Evolutionary conservation across 306 rosid species (phyloP), one percentile per base, ranked within the genome.

Genomic region (Mimosa bimucronata): DNA sequence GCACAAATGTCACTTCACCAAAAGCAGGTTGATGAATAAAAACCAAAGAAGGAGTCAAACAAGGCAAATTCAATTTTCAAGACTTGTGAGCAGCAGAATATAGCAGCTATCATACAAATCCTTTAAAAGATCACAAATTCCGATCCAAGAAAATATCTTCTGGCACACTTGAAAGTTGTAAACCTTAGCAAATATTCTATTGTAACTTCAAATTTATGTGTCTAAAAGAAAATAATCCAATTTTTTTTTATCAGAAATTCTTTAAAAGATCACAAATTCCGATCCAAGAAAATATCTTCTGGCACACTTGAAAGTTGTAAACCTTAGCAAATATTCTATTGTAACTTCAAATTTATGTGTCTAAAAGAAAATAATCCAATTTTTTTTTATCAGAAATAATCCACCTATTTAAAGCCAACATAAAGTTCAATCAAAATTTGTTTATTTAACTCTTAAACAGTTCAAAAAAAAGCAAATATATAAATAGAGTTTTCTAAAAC

Each of bases 251-350:
- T n/a, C n/a, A n/a, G n/a, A 40, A 60, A 40, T 57, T 28, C 37
- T 15, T 26, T 21, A 19, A 7, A 3, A 15, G 11, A 60, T 28
- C 37, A 15, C 41, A 41, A 41, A 41, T 60, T 41, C 58, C 44
- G 16, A 60, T 15, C 41, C 60, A 60, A 60, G 42, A 48, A 6
- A 29, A 26, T 9, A 61, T 60, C 57, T 38, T 15, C 31, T 8
- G 55, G 9, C 26, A 13, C 41, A 61, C 13, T 66, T n/a, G 72
- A 66, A 67, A 67, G 18, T 55, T 12, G 34, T 40, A 74, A 74
- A 34, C 28, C 10, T 55, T 38, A 57, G 28, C 53, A 12, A 40
- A 21, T 30, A 37, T 8, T 53, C 34, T 50, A 57, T 58, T 50
- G 37, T n/a, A 74, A 23, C 38, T 74, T 38, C 25, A 8, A 21